These are phyloP conservation scores for Trypanosoma lewisi DNA, from an alignment of 208 protist species.

Conservation along the genomic window DNA sequence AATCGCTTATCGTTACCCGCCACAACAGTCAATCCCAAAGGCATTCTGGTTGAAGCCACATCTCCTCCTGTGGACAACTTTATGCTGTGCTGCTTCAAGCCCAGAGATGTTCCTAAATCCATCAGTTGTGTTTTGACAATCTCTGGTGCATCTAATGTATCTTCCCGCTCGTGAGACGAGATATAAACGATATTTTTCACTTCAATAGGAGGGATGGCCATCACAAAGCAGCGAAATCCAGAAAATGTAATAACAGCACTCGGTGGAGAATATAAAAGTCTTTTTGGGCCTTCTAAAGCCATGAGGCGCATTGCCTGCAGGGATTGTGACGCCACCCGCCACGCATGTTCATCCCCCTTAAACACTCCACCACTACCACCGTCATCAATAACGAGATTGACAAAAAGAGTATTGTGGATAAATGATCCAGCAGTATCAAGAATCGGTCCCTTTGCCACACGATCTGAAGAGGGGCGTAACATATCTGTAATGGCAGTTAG, in stretches of 20 bases:
- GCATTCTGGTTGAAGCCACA: constrained; percentile 8
- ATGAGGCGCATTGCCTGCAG: constrained; percentile 40
- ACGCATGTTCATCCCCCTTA: constrained; percentile 44
- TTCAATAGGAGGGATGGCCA: constrained; percentile 51
- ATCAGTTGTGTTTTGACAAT: constrained; percentile 36
- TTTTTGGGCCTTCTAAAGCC: constrained; percentile 38
- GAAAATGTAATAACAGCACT: constrained; percentile 50
- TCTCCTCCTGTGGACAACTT: constrained; percentile 8
- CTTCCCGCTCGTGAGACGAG: constrained; percentile 1
- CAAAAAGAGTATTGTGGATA: constrained; percentile 43
- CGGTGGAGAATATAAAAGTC: constrained; percentile 54
- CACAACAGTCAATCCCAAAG: constrained; percentile 33
- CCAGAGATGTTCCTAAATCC: constrained; percentile 31
- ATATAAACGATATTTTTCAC: constrained; percentile 15
- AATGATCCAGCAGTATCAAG: constrained; percentile 23
- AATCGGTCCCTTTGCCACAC: constrained; percentile 24
- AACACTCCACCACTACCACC: constrained; percentile 33
- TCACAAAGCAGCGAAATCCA: constrained; percentile 52
- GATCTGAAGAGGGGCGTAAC: constrained; percentile 26
- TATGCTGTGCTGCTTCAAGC: constrained; percentile 34
- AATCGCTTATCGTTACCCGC: constrained; percentile 61
- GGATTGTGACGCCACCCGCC: constrained; percentile 30
- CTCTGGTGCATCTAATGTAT: constrained; percentile 9
- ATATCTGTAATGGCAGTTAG: constrained; percentile 43
- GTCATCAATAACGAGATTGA: constrained; percentile 54